Evolutionary conservation across 441 rosid genomes (phyloP).

Genomic region (Erysimum cheiri): DNA sequence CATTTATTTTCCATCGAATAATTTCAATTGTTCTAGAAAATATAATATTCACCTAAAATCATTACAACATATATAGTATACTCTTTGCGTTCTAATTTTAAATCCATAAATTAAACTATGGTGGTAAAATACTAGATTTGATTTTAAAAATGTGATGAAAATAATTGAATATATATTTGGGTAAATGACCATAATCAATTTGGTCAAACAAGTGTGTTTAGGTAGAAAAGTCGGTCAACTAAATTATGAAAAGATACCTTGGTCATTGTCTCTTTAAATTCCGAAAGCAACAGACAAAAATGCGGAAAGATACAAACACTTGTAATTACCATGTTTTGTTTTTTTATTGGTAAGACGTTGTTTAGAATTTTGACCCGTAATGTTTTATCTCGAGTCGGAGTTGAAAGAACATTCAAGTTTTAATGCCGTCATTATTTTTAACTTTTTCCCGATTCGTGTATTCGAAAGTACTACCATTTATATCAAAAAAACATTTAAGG

Average conservation of each 20-base stretch:
- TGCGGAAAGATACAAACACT: slow-evolving; percentile 40
- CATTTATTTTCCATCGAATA: not conserved
- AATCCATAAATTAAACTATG: not conserved
- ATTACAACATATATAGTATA: not conserved
- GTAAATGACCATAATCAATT: no score
- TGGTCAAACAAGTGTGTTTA: slow-evolving; percentile 27
- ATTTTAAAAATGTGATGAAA: slow-evolving; percentile 11
- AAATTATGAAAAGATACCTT: slow-evolving; percentile 34
- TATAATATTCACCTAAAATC: not conserved
- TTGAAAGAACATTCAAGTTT: no score
- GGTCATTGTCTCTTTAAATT: slow-evolving; percentile 38
- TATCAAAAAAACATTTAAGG: no score
- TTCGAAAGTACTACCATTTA: no score
- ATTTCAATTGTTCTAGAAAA: not conserved
- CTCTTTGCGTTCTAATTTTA: not conserved
- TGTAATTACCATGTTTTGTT: slow-evolving; percentile 37
- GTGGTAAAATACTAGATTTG: not conserved
- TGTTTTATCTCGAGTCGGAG: not conserved
- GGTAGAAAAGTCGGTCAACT: slow-evolving; percentile 43
- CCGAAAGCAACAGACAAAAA: slow-evolving; percentile 41
- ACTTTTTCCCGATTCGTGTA: no score
- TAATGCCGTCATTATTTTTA: no score
- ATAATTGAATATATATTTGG: not conserved
- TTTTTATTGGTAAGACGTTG: slow-evolving; percentile 8
- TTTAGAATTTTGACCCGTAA: slow-evolving; percentile 14